Base-by-base conservation (phyloP, 108 stramenopile genomes). In the Mediolabrus comicus region DNA sequence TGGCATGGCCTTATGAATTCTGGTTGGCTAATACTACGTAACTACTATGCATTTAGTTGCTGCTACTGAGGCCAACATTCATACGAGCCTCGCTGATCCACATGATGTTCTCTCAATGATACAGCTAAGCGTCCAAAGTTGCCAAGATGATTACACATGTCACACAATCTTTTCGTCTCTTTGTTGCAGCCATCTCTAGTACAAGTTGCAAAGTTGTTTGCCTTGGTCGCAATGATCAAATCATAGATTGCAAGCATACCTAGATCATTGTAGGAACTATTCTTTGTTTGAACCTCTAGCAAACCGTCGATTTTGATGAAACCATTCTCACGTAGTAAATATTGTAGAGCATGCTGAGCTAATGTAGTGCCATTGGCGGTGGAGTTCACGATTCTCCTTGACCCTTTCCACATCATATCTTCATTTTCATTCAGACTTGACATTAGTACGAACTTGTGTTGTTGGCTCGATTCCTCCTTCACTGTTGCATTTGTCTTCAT, bases 211-310 rank as follows among this genome's bases (percentile, higher is more conserved):
- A 70, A 70, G 16, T 46, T 17, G 19, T 27, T 52, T 53, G 69
- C 17, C 38, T 63, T 70, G 16, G 19, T 57, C 5, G 69, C 69
- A 28, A 70, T 61, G 6, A 70, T 70, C 69, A 70, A 53, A 24
- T 70, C 69, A 33, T 63, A 70, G 10, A 70, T 38, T 17, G 69
- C 69, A 9, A 70, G 60, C 62, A 70, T 62, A 12, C 69, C 69
- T 29, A 41, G 26, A 25, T 70, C 60, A 41, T 41, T 41, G n/a
- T 41, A n/a, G n/a, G 16, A 16, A 17, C 39, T 41, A n/a, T 41
- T 41, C 39, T 14, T 41, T 14, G n/a, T 11, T 14, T 32, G 14
- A 9, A 24, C 7, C 24, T 34, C 31, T 11, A 30, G 12, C 12
- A 22, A 12, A 1, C 60, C 46, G 25, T 55, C 53, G 26, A 66